These are phyloP conservation scores for Candida hungchunana DNA, from an alignment of 805 yeast genomes.

Conservation along the genomic window DNA sequence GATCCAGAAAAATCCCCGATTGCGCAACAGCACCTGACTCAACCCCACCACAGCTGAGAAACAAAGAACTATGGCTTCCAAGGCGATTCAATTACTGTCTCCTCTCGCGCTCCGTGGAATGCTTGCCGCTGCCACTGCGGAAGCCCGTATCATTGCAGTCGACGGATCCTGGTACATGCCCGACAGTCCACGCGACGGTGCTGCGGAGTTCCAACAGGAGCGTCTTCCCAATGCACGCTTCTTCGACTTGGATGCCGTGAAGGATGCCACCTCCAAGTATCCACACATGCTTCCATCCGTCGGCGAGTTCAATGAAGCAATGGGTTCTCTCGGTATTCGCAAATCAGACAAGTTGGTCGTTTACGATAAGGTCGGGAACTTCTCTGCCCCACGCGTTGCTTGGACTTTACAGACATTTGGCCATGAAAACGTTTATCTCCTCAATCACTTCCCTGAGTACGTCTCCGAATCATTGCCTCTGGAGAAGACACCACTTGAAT, in stretches of 20 bases:
- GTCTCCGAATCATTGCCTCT: slow-evolving; percentile 41
- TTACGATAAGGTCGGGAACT: slow-evolving; percentile 81
- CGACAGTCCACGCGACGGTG: slow-evolving; percentile 55
- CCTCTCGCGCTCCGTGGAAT: slow-evolving; percentile 25
- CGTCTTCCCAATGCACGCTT: slow-evolving; percentile 66
- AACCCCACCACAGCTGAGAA: background rate
- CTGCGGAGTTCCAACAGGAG: slow-evolving; percentile 50
- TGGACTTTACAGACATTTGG: slow-evolving; percentile 86
- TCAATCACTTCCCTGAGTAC: slow-evolving; percentile 65
- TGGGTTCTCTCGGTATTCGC: slow-evolving; percentile 52
- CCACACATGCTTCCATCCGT: slow-evolving; percentile 89
- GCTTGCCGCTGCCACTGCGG: slow-evolving; percentile 14
- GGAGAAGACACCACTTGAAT: slow-evolving; percentile 30
- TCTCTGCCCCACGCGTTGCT: slow-evolving; percentile 86
- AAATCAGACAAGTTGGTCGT: slow-evolving; percentile 62
- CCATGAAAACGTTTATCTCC: slow-evolving; percentile 61
- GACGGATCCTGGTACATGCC: slow-evolving; percentile 97
- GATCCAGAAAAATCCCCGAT: too few relatives aligned
- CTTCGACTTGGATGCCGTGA: slow-evolving; percentile 73
- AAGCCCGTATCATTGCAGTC: slow-evolving; percentile 47
- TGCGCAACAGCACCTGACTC: background rate
- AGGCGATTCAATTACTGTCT: slow-evolving; percentile 22
- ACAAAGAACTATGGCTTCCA: too few relatives aligned
- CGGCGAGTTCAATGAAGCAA: slow-evolving; percentile 48
- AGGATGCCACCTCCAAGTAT: slow-evolving; percentile 53